Percentiles rank a stretch among this genome's conserved stretches.
Evolutionary conservation across 176 grass and related monocot species (phyloP).

Genomic region (Hordeum marinum): DNA sequence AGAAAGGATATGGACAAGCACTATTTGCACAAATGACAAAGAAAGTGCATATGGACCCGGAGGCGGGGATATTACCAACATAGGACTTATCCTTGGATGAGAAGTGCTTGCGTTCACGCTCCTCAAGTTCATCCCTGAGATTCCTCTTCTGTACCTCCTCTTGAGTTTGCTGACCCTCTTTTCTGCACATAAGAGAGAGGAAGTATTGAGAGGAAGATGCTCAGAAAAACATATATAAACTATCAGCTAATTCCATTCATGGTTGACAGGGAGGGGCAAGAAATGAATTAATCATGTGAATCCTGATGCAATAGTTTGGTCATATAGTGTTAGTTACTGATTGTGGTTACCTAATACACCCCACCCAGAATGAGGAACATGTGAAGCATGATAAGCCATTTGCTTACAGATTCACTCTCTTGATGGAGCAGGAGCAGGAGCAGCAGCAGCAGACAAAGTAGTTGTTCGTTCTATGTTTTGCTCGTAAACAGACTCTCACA

Average conservation of each 20-base stretch:
- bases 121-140: conserved; percentile 71
- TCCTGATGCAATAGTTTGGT: background rate
- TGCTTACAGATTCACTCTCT: too few relatives aligned
- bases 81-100: conserved; percentile 89
- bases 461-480: too few relatives aligned
- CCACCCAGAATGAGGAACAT: background rate
- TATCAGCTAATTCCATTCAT: background rate
- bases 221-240: background rate
- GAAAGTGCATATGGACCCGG: background rate
- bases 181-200: conserved; percentile 35
- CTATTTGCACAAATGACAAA: background rate
- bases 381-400: background rate
- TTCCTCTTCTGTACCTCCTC: conserved; percentile 92
- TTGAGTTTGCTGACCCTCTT: conserved; percentile 73
- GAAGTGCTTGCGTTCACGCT: conserved; percentile 69
- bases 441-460: too few relatives aligned
- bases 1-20: background rate
- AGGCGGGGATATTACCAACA: conserved; percentile 42
- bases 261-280: background rate
- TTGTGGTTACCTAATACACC: background rate
- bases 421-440: too few relatives aligned
- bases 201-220: background rate
- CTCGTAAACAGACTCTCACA: too few relatives aligned
- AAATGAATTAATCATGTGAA: background rate
- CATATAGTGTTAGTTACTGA: background rate